These are phyloP conservation scores for Coemansia sp. DNA, from an alignment of 371 early-diverging fungal genomes.

Conservation along the genomic window DNA sequence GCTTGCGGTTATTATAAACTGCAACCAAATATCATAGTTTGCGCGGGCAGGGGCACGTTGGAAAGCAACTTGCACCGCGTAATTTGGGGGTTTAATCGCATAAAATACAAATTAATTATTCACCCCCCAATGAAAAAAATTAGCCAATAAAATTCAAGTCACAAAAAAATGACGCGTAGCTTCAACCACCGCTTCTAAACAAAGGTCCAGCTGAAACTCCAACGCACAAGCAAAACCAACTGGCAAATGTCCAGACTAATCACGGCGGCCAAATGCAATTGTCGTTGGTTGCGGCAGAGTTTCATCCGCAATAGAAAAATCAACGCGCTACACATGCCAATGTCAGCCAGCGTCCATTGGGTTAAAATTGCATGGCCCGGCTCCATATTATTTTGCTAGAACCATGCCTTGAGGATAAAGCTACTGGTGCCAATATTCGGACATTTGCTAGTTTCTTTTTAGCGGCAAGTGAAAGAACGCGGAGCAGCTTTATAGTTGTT, in stretches of 20 bases:
- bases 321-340: not conserved
- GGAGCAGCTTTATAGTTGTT: not conserved
- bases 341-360: not conserved
- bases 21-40: not conserved
- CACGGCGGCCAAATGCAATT: not conserved
- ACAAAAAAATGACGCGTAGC: not conserved
- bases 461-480: too few relatives aligned
- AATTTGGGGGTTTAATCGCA: too few relatives aligned
- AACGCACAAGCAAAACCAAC: not conserved
- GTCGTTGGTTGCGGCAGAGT: not conserved
- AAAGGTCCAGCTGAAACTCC: not conserved
- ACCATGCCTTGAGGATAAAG: not conserved
- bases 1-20: not conserved
- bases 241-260: not conserved
- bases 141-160: not conserved
- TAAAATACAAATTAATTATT: not conserved
- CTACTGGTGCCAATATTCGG: not conserved
- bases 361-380: not conserved
- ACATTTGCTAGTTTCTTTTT: too few relatives aligned
- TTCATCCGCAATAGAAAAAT: not conserved
- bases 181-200: too few relatives aligned
- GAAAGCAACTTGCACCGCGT: too few relatives aligned
- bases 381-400: not conserved
- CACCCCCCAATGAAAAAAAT: not conserved
- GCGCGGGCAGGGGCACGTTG: too few relatives aligned